Base-by-base conservation (phyloP, 208 protist genomes). In the Acanthamoeba quina region DNA sequence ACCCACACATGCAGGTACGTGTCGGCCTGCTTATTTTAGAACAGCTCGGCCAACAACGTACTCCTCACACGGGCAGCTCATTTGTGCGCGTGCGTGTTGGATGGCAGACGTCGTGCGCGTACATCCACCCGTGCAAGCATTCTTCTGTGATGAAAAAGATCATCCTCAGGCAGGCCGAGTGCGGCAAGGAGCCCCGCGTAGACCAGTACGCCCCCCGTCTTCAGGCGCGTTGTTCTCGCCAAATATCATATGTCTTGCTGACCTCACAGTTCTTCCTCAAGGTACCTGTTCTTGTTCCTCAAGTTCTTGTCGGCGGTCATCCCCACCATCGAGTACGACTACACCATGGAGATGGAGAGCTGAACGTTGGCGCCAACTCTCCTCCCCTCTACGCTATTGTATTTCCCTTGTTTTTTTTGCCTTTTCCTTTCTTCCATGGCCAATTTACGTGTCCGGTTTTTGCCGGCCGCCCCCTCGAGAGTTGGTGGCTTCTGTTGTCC, bases 71-170 rank as follows among this genome's bases (percentile, higher is more conserved):
- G 52, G n/a, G 7, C 11, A 6, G 7, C n/a, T 34, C 56, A 10
- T 34, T 13, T 2, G 5, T 78, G 26, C 7, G 70, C 11, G 26
- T 49, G 29, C 37, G 7, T 41, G 13, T 78, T 78, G 70, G 41
- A 52, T 5, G 21, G 49, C 49, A 86, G 78, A 86, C 49, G 6
- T 95, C 96, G 26, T 98, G 97, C 95, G 98, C 98, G n/a, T 99
- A 97, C 56, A 99, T 99, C 95, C 99, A 99, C 90, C 99, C 99
- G 17, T 99, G 99, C 95, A 97, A 97, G 56, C 98, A 99, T 93
- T 97, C 98, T 9, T 97, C 98, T 34, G 98, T 99, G 2, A 99
- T 99, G 98, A 98, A 98, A 58, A 98, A 98, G 58, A 97, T 99
- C 34, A 97, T 98, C 92, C 85, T 97, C 24, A 96, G 98, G 29